These are phyloP conservation scores for Plasmodium berghei DNA, from an alignment of 169 alveolate genomes.

Conservation along the genomic window DNA sequence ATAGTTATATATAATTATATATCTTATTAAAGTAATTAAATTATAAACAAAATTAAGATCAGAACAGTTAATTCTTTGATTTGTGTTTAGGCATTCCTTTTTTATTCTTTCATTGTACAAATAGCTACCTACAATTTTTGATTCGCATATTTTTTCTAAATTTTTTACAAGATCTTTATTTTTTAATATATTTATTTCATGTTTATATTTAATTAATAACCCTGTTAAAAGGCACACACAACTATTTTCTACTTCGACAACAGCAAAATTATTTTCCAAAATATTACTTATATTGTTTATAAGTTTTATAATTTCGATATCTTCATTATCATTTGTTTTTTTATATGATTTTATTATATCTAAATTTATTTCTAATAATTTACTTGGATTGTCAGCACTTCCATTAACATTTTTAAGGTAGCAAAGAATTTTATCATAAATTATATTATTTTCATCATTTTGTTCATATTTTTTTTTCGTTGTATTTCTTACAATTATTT, in stretches of 20 bases:
- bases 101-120: slow-evolving; percentile 28
- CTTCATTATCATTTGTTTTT: neutral
- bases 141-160: slow-evolving; percentile 42
- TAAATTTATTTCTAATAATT: slow-evolving; percentile 15
- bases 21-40: slow-evolving; percentile 50
- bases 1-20: slow-evolving; percentile 42
- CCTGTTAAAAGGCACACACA: slow-evolving; percentile 75
- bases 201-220: slow-evolving; percentile 9
- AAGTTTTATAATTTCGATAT: neutral
- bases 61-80: neutral
- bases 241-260: slow-evolving; percentile 70
- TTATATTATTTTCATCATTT: neutral
- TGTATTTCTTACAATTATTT: neutral
- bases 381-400: slow-evolving; percentile 7
- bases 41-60: slow-evolving; percentile 53
- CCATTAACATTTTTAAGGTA: slow-evolving; percentile 8
- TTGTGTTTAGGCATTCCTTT: neutral
- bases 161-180: slow-evolving; percentile 8
- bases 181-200: slow-evolving; percentile 33
- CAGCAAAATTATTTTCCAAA: slow-evolving; percentile 24
- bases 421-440: slow-evolving; percentile 8
- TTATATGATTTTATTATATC: slow-evolving; percentile 1
- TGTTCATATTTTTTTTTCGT: neutral
- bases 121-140: slow-evolving; percentile 49
- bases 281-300: slow-evolving; percentile 30